Base-by-base conservation (phyloP, 805 yeast species). In the Saccharomycopsis schoenii region DNA sequence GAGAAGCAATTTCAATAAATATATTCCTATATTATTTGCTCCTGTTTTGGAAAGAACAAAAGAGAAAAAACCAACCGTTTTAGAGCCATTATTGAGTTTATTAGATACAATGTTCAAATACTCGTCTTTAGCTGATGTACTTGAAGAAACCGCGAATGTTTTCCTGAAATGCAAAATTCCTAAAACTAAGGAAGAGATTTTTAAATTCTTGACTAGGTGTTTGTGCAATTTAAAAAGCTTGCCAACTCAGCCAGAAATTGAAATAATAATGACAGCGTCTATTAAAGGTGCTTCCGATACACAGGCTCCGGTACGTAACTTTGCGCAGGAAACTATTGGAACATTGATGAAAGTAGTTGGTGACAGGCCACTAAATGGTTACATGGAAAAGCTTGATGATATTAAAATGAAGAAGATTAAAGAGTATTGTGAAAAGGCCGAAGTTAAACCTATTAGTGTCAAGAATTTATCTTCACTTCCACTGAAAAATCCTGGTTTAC, bases 281-380 rank as follows among this genome's bases (percentile, higher is more conserved):
- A 76, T 81, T 9, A 88, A 85, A 67, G 75, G 89, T n/a, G 79
- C 90, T 51, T 77, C 82, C 50, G 99, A 94, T 66, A 84, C 96
- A 0, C 88, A 86, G 69, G 96, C 90, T 56, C 88, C 93, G 1
- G 86, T 89, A 1, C 82, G 99, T 69, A 81, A 84, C 58, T 83
- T 85, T 4, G 86, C 93, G 0, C 86, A 90, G 55, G 88, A 86
- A 67, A 77, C 85, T 66, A 79, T 91, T 42, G 98, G 97, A 6
- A 83, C 88, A 0, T 71, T 91, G 57, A 85, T 89, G 86, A 89
- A 88, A 71, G 80, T 90, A n/a, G 78, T 85, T 14, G 97, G 97
- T 0, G 86, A 83, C 67, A 76, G 91, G 58, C 85, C 82, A 58
- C 73, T 90, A 65, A 81, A 75, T 58, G 76, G 79, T 2, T 79